Evolutionary conservation across 257 asterid species (phyloP).

Genomic region (Catharanthus roseus): DNA sequence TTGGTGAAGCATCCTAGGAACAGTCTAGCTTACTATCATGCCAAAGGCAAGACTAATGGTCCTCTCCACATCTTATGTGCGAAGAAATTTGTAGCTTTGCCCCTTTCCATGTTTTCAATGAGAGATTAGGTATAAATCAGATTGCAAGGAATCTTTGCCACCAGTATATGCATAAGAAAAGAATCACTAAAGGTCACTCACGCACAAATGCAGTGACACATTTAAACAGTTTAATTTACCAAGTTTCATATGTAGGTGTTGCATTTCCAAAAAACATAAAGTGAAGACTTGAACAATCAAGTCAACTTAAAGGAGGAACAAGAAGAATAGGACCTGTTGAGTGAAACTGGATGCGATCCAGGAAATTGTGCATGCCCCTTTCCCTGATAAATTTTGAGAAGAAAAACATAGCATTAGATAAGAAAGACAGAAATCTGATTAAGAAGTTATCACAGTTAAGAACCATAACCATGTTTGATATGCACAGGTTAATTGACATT

Average conservation of each 20-base stretch:
- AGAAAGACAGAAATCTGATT: not conserved
- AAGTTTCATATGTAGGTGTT: not conserved
- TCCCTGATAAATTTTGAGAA: slow-evolving; percentile 35
- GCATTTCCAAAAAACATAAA: not conserved
- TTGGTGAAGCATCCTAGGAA: not conserved
- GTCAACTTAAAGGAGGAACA: slow-evolving; percentile 16
- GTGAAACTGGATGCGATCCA: slow-evolving; percentile 98
- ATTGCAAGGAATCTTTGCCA: not conserved
- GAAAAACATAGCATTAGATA: not conserved
- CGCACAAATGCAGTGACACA: not conserved
- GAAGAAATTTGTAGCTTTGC: not conserved
- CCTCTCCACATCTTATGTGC: not conserved
- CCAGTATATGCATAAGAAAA: not conserved
- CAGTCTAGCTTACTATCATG: not conserved
- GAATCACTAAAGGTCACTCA: not conserved
- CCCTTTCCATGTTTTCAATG: not conserved
- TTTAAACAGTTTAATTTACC: not conserved
- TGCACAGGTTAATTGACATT: not conserved
- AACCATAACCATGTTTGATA: not conserved
- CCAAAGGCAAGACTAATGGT: not conserved
- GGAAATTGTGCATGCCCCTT: slow-evolving; percentile 73
- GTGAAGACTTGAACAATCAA: not conserved
- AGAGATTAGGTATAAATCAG: not conserved
- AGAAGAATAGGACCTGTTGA: slow-evolving; percentile 56
- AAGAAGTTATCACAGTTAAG: not conserved